These are phyloP conservation scores for Vitis vinifera DNA, from an alignment of 164 flowering plant genomes.

Conservation along the genomic window DNA sequence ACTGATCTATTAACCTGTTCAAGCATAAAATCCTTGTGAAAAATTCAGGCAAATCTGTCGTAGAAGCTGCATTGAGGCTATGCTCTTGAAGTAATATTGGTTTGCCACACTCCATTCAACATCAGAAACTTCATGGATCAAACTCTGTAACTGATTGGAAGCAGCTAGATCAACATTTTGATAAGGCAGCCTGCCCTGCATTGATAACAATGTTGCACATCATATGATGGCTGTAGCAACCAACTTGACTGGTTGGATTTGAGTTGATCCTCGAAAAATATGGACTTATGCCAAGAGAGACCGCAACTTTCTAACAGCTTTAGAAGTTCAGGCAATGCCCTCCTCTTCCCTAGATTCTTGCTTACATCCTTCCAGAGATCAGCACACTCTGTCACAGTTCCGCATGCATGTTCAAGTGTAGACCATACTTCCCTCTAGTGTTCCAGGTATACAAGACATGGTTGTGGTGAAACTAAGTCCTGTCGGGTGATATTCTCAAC, in stretches of 20 bases:
- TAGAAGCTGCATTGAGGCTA: no score
- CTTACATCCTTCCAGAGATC: conserved; percentile 18
- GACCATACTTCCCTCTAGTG: conserved; percentile 46
- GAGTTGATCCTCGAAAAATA: no score
- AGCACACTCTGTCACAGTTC: conserved; percentile 33
- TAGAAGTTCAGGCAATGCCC: no score
- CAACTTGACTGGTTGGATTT: no score
- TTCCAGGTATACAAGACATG: conserved; percentile 24
- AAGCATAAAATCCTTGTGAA: conserved; percentile 64
- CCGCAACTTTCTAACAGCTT: no score
- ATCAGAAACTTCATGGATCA: conserved; percentile 12
- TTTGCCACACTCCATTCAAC: conserved; percentile 60
- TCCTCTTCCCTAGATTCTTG: no score
- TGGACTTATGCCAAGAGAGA: no score
- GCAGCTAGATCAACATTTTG: background rate
- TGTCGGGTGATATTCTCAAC: conserved; percentile 16
- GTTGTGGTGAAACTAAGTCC: conserved; percentile 5
- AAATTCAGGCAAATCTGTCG: conserved; percentile 37
- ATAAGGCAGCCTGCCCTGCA: no score
- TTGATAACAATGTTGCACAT: no score
- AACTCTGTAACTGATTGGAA: conserved; percentile 9
- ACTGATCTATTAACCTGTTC: conserved; percentile 63
- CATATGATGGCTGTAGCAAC: no score
- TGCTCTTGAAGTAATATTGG: no score
- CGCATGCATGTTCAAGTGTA: conserved; percentile 45